phyloP scores from a whole-genome alignment of 2,329 filamentous ascomycete genomes.

The Blastomyces gilchristii region DNA sequence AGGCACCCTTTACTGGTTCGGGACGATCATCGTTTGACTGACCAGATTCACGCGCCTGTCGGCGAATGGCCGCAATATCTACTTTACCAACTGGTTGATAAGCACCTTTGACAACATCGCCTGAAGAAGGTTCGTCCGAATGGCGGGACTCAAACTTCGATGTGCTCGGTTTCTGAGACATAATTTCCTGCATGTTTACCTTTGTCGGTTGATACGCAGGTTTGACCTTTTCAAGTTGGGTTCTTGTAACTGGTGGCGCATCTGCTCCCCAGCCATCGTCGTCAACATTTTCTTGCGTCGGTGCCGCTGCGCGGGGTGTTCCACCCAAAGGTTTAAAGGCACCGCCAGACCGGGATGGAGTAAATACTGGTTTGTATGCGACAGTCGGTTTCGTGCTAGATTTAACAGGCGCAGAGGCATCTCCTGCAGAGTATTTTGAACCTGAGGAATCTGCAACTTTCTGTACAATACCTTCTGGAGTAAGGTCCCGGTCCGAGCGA shows the following conservation, averaged over 20 bases:
- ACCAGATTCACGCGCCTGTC: constrained; percentile 56
- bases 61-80: constrained; percentile 84
- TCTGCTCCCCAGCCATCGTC: constrained; percentile 90
- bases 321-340: constrained; percentile 60
- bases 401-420: constrained; percentile 44
- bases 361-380: constrained; percentile 85
- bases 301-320: constrained; percentile 42
- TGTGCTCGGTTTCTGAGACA: constrained; percentile 58
- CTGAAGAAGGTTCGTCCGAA: constrained; percentile 29
- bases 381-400: constrained; percentile 51
- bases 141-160: constrained; percentile 35
- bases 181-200: constrained; percentile 82
- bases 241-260: constrained; percentile 80
- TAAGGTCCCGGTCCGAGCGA: constrained; percentile 79
- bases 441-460: constrained; percentile 93
- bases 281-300: constrained; percentile 52
- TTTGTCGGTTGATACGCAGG: constrained; percentile 91
- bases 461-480: constrained; percentile 75
- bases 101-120: constrained; percentile 66
- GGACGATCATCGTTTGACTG: constrained; percentile 61
- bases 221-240: constrained; percentile 81
- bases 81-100: constrained; percentile 96
- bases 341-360: constrained; percentile 55
- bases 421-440: constrained; percentile 75
- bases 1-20: constrained; percentile 76